phyloP scores from a whole-genome alignment of 495 filamentous ascomycete species.

The Aspergillus hancockii region DNA sequence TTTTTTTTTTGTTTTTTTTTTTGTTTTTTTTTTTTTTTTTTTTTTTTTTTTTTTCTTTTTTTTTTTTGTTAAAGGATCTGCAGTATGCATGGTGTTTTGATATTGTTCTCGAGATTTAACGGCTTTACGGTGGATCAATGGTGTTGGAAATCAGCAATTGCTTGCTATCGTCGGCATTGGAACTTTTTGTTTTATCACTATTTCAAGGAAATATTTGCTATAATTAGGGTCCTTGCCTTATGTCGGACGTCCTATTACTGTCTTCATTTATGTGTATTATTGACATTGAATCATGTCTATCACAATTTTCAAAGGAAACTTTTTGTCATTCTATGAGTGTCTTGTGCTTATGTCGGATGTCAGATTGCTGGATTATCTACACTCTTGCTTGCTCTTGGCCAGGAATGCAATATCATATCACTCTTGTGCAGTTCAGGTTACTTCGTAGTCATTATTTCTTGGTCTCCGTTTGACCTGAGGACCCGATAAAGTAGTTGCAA shows the following conservation, averaged over 20 bases:
- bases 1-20: too few species aligned
- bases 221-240: background rate
- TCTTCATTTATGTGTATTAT: background rate
- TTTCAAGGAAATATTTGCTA: background rate
- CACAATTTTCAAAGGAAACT: background rate
- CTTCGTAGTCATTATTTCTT: too few species aligned
- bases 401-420: background rate
- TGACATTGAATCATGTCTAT: background rate
- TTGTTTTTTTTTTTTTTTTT: too few species aligned
- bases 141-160: background rate
- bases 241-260: background rate
- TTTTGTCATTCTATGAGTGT: background rate
- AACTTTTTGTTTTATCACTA: background rate
- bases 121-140: background rate
- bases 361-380: background rate
- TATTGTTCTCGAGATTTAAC: background rate
- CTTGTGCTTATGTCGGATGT: background rate
- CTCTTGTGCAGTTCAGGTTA: background rate
- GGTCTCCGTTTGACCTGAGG: background rate
- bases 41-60: too few species aligned
- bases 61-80: background rate
- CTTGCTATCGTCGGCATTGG: background rate
- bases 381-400: background rate
- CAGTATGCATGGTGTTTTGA: slow-evolving; percentile 1
- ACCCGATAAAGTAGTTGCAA: background rate